Conservation (phyloP, 1,284 basidiomycete genomes). For the Boletus mariae region DNA sequence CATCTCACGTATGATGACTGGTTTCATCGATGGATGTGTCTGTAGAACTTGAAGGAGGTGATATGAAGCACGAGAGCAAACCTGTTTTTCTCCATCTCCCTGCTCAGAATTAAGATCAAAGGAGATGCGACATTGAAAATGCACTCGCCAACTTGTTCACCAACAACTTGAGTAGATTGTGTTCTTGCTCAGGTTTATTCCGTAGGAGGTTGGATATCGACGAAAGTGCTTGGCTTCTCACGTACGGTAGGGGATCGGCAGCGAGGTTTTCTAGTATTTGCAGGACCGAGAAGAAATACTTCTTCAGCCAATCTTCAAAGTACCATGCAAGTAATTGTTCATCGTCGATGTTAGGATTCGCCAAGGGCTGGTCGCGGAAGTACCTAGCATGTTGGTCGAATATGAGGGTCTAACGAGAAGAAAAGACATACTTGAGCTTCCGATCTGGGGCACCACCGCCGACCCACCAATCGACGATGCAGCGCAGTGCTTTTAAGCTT, state of each 20-base stretch:
- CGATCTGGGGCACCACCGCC: conserved; percentile 79
- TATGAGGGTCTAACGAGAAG: background rate
- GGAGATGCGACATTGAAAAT: background rate
- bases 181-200: conserved; percentile 95
- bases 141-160: conserved; percentile 86
- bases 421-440: conserved; percentile 71
- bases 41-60: conserved; percentile 89
- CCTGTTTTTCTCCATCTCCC: conserved; percentile 87
- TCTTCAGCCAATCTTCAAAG: conserved; percentile 98
- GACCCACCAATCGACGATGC: conserved; percentile 96
- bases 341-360: conserved; percentile 67
- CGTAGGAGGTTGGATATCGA: conserved; percentile 80
- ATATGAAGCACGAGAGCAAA: conserved; percentile 89
- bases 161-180: conserved; percentile 88
- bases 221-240: conserved; percentile 64
- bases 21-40: conserved; percentile 92
- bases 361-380: conserved; percentile 87
- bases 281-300: conserved; percentile 91
- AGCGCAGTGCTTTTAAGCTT: conserved; percentile 84
- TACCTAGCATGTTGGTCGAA: conserved; percentile 49
- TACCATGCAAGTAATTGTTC: conserved; percentile 80
- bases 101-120: conserved; percentile 28
- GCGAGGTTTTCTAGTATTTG: conserved; percentile 88
- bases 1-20: conserved; percentile 85
- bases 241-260: conserved; percentile 85